Percentiles rank a stretch among this genome's conserved stretches.
Conservation (phyloP, 805 yeast species). For the Jamesozyma gamospora region DNA sequence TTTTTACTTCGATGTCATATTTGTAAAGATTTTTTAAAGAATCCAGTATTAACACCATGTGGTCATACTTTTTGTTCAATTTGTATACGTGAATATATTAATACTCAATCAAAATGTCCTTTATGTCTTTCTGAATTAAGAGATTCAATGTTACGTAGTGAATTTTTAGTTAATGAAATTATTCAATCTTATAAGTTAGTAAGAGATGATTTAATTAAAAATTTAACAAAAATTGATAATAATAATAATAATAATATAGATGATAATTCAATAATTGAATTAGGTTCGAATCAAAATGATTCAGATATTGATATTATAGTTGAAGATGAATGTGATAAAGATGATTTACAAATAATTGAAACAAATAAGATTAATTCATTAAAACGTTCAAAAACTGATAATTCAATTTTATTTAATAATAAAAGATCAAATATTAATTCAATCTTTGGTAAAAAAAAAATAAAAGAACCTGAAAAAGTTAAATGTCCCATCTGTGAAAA, state of each 20-base stretch:
- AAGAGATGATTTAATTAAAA: constrained; percentile 20
- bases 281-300: constrained; percentile 21
- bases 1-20: constrained; percentile 71
- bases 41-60: constrained; percentile 79
- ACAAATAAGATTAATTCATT: constrained; percentile 17
- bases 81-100: constrained; percentile 66
- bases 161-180: constrained; percentile 61
- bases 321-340: constrained; percentile 18
- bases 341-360: constrained; percentile 25
- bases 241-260: neutral
- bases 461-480: constrained; percentile 24
- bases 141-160: constrained; percentile 60
- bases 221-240: neutral
- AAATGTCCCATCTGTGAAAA: constrained; percentile 62
- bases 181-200: constrained; percentile 40
- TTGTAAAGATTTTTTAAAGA: constrained; percentile 70
- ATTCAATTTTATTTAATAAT: neutral
- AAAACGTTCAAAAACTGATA: constrained; percentile 2
- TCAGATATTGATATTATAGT: constrained; percentile 8
- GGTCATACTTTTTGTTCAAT: constrained; percentile 84
- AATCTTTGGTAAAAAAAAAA: constrained; percentile 5
- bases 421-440: constrained; percentile 7
- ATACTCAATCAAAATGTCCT: constrained; percentile 60
- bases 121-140: constrained; percentile 61
- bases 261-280: constrained; percentile 19